phyloP scores from a whole-genome alignment of 2,329 filamentous ascomycete species.

The Fusarium vanettenii region DNA sequence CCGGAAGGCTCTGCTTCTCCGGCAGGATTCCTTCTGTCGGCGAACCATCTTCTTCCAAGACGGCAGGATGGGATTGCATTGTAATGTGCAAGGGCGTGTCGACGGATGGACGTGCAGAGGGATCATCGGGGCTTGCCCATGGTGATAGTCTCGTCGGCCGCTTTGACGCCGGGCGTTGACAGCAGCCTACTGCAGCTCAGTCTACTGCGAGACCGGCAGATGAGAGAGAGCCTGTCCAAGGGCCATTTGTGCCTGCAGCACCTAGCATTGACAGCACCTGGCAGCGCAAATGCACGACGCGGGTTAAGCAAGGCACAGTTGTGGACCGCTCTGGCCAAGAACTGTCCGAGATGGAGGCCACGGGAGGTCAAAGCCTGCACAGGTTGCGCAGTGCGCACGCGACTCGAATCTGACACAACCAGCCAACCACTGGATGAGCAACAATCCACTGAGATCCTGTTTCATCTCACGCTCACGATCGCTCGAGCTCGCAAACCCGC shows the following conservation, averaged over 20 bases:
- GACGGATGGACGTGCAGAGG: neutral
- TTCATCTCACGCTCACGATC: neutral
- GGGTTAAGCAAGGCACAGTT: slow-evolving; percentile 2
- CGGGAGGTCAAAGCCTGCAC: slow-evolving; percentile 3
- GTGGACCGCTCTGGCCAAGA: neutral
- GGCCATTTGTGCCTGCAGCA: slow-evolving; percentile 20
- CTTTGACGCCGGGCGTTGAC: neutral
- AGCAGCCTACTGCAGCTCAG: slow-evolving; percentile 22
- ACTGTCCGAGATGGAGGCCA: neutral
- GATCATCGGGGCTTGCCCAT: neutral
- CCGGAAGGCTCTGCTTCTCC: neutral
- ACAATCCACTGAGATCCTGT: neutral
- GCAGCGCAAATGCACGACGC: slow-evolving; percentile 14
- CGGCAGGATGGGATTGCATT: neutral
- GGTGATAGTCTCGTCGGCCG: neutral
- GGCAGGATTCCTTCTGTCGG: slow-evolving; percentile 1
- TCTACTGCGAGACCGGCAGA: slow-evolving; percentile 35
- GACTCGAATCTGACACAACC: slow-evolving; percentile 13
- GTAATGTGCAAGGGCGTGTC: neutral
- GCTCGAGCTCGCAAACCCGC: neutral
- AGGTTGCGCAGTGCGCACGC: slow-evolving; percentile 8
- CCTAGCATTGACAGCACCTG: slow-evolving; percentile 33
- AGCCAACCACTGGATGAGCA: neutral
- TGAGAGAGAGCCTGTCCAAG: slow-evolving; percentile 19
- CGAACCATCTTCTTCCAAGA: neutral